Evolutionary conservation across 1,284 basidiomycete genomes (phyloP).

Genomic region (Grifola frondosa): DNA sequence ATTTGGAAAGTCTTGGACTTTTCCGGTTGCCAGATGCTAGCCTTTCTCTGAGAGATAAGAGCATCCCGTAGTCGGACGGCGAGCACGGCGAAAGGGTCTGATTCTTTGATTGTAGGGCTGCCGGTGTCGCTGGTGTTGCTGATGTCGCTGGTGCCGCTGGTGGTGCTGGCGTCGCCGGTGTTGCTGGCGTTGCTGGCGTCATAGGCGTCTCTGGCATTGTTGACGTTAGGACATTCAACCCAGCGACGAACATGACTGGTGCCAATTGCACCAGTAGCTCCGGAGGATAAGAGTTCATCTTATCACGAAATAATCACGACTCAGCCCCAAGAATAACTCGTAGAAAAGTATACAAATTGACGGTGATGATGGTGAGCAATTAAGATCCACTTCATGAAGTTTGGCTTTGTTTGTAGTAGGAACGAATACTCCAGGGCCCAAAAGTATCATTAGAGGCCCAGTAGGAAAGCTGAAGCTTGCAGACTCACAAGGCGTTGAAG

Average conservation of each 20-base stretch:
- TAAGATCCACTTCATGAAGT: too few relatives aligned
- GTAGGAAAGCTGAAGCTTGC: too few relatives aligned
- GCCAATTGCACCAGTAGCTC: slow-evolving; percentile 83
- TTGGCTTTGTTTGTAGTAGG: too few relatives aligned
- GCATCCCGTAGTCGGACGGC: slow-evolving; percentile 60
- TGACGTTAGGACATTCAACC: slow-evolving; percentile 50
- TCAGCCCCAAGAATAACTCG: too few relatives aligned
- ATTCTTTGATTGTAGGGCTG: slow-evolving; percentile 34
- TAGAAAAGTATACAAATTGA: too few relatives aligned
- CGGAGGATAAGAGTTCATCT: slow-evolving; percentile 87
- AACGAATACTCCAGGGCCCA: too few relatives aligned
- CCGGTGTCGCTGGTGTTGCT: slow-evolving; percentile 17
- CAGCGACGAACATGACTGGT: slow-evolving; percentile 92
- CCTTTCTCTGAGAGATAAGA: slow-evolving; percentile 58
- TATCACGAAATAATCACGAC: too few relatives aligned
- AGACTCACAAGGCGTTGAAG: too few relatives aligned
- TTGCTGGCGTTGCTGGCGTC: slow-evolving; percentile 19
- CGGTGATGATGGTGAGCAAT: too few relatives aligned
- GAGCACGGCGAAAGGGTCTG: slow-evolving; percentile 61
- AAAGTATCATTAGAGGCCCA: too few relatives aligned
- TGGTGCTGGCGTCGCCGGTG: slow-evolving; percentile 18
- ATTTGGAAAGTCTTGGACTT: slow-evolving; percentile 77
- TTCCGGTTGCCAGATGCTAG: slow-evolving; percentile 64
- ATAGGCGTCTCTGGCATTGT: slow-evolving; percentile 19
- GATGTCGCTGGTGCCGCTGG: slow-evolving; percentile 21